Conservation (phyloP, 2,329 filamentous ascomycete species). For the Zymoseptoria tritici region DNA sequence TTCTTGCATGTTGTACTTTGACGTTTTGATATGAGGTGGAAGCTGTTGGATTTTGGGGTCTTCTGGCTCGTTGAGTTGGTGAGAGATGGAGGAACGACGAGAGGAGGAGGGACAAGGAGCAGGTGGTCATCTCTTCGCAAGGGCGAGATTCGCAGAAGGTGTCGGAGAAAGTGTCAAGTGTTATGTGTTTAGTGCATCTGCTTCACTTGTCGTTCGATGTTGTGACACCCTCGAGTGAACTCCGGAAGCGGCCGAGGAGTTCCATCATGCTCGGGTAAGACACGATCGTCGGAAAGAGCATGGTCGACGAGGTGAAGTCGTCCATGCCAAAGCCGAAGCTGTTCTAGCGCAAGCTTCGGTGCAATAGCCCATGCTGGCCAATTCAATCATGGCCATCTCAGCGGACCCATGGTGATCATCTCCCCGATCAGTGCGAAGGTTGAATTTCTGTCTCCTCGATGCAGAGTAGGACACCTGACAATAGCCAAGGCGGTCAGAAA, state of each 20-base stretch:
- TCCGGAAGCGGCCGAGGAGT: background rate
- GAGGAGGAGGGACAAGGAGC: background rate
- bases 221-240: background rate
- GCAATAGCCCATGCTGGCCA: background rate
- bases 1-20: background rate
- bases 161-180: background rate
- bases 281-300: background rate
- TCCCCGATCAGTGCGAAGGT: no score
- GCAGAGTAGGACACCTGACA: no score
- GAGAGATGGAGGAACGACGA: background rate
- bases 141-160: background rate
- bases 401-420: background rate
- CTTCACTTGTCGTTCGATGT: background rate
- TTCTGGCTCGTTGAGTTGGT: background rate
- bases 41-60: background rate
- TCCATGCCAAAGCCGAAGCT: background rate
- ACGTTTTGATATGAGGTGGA: background rate
- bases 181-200: background rate
- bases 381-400: background rate
- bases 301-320: background rate
- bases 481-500: no score
- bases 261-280: background rate
- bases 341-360: background rate
- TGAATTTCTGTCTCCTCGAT: no score
- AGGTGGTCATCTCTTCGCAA: background rate